Evolutionary conservation across 345 rosid genomes (phyloP).

Genomic region (Abelmoschus esculentus): DNA sequence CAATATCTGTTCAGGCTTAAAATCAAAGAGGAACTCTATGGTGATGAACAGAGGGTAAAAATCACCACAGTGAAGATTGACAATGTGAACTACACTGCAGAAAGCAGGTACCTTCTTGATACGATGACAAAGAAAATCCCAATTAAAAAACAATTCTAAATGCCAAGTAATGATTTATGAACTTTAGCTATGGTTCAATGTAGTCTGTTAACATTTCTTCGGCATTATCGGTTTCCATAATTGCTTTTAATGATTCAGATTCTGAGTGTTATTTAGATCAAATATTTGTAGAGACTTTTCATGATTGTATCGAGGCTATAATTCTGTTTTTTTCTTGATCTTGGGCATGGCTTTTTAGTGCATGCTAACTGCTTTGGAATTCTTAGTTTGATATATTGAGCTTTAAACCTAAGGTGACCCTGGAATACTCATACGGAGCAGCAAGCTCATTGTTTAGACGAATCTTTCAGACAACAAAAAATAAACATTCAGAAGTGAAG

Average conservation of each 20-base stretch:
- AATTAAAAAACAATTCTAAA: constrained; percentile 15
- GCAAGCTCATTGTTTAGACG: no score
- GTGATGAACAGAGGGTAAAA: constrained; percentile 78
- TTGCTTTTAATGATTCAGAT: not conserved
- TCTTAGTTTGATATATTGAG: not conserved
- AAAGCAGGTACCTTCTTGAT: constrained; percentile 59
- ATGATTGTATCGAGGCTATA: not conserved
- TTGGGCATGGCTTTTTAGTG: not conserved
- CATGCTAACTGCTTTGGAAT: not conserved
- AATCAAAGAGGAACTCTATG: constrained; percentile 80
- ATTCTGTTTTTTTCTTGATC: not conserved
- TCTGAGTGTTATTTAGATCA: not conserved
- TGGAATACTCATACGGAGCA: no score
- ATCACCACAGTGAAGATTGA: constrained; percentile 65
- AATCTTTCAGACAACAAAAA: no score
- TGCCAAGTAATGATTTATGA: constrained; percentile 14
- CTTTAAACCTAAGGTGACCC: not conserved
- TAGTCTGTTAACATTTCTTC: not conserved
- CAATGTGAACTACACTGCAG: constrained; percentile 47
- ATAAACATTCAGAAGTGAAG: no score
- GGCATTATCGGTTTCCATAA: not conserved
- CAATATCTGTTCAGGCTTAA: constrained; percentile 62
- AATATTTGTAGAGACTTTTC: not conserved
- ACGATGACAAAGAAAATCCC: constrained; percentile 23
- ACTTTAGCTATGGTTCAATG: constrained; percentile 2